Conservation (phyloP, 78 protist species). For the Dictyostelium brefeldianum region DNA sequence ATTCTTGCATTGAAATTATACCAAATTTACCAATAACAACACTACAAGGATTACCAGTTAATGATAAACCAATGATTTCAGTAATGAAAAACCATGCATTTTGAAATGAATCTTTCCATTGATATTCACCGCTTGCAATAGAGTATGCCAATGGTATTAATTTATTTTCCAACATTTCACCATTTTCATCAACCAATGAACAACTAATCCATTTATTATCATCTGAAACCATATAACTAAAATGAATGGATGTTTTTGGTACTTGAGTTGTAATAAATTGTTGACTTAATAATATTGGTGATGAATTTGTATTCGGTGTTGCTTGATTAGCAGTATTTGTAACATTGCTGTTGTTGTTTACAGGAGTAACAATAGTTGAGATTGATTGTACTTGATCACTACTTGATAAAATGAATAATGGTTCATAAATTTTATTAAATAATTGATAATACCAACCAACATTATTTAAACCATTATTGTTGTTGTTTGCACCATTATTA, state of each 20-base stretch:
- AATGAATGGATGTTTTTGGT: conserved; percentile 31
- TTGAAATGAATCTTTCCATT: conserved; percentile 42
- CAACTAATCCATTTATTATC: conserved; percentile 53
- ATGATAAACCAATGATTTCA: conserved; percentile 20
- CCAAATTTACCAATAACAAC: conserved; percentile 68
- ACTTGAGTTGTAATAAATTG: background rate
- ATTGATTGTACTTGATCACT: background rate
- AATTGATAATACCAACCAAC: conserved; percentile 38
- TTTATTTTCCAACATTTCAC: conserved; percentile 57
- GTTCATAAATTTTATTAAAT: conserved; percentile 64
- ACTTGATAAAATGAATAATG: conserved; percentile 48
- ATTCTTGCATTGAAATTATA: conserved; percentile 21
- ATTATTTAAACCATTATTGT: background rate
- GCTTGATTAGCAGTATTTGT: background rate
- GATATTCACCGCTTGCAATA: background rate
- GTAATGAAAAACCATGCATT: conserved; percentile 44
- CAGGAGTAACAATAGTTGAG: background rate
- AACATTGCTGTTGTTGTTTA: background rate
- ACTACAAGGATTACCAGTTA: background rate
- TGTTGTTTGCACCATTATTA: background rate
- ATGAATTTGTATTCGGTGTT: background rate
- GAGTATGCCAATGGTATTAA: conserved; percentile 23
- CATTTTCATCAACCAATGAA: conserved; percentile 54
- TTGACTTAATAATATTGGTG: background rate
- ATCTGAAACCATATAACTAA: conserved; percentile 40